phyloP scores from a whole-genome alignment of 2,329 filamentous ascomycete species.

The Lachnellula willkommii region DNA sequence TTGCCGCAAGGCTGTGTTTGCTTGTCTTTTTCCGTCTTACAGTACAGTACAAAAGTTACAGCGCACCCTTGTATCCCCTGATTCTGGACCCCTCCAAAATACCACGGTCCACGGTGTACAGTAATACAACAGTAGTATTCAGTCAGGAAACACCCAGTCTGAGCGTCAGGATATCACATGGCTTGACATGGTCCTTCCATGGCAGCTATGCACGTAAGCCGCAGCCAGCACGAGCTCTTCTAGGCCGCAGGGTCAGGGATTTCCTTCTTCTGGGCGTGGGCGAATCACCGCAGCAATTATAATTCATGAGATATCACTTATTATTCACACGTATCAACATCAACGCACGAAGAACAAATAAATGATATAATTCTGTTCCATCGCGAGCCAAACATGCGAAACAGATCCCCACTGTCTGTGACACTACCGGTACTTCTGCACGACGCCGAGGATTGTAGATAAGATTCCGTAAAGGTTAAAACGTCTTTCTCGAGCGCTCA shows the following conservation, averaged over 20 bases:
- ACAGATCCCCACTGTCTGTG: constrained; percentile 2
- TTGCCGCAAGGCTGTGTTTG: constrained; percentile 1
- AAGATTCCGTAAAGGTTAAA: constrained; percentile 2
- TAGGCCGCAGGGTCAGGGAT: background rate
- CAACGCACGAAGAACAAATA: too few species aligned
- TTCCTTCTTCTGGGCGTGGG: too few species aligned
- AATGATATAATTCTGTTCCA: too few species aligned
- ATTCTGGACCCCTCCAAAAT: too few species aligned
- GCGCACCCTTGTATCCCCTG: background rate
- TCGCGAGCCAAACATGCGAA: too few species aligned
- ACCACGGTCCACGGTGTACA: too few species aligned
- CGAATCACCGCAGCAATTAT: too few species aligned
- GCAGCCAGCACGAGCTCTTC: background rate
- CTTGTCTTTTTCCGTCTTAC: background rate
- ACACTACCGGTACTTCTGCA: constrained; percentile 1
- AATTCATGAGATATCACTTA: too few species aligned
- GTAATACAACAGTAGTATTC: too few species aligned
- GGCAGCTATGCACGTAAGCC: background rate
- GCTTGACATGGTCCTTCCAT: background rate
- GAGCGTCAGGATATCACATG: background rate
- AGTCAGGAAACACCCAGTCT: too few species aligned
- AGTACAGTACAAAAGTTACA: too few species aligned
- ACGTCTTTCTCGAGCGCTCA: background rate
- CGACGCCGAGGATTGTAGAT: background rate
- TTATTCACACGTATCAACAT: too few species aligned